These are phyloP conservation scores for Ogataea nonfermentans DNA, from an alignment of 805 yeast genomes.

Conservation along the genomic window DNA sequence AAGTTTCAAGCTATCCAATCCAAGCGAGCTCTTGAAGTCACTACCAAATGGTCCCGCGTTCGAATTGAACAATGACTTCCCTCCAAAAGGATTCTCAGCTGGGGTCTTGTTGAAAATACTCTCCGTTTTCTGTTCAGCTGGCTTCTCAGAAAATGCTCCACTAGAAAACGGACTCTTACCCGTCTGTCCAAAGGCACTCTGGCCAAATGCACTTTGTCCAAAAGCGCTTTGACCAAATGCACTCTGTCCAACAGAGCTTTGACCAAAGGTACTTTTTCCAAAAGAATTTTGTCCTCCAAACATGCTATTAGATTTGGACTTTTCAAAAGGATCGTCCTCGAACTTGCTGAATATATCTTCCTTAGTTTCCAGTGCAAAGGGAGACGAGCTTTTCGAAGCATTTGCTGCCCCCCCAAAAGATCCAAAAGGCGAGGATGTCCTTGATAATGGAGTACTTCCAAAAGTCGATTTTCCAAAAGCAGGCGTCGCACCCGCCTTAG, in stretches of 20 bases:
- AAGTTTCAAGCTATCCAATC: slow-evolving; percentile 2
- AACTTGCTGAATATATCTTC: background rate
- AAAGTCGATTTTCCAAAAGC: slow-evolving; percentile 19
- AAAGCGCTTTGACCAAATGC: slow-evolving; percentile 3
- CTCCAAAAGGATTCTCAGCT: background rate
- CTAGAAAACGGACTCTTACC: slow-evolving; percentile 1
- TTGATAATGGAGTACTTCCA: background rate
- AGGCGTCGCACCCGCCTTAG: slow-evolving; percentile 1
- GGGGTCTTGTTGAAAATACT: background rate
- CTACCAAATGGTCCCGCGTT: slow-evolving; percentile 5
- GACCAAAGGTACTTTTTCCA: slow-evolving; percentile 12
- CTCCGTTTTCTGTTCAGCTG: background rate
- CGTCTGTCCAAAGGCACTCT: background rate
- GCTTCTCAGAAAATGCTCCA: background rate
- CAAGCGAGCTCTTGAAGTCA: slow-evolving; percentile 7
- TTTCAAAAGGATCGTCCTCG: slow-evolving; percentile 14
- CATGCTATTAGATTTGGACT: slow-evolving; percentile 22
- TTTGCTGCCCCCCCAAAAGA: too few relatives aligned
- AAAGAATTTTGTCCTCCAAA: slow-evolving; percentile 9
- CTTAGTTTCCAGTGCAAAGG: too few relatives aligned
- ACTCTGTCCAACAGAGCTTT: background rate
- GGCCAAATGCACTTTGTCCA: slow-evolving; percentile 5
- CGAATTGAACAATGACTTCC: too few relatives aligned
- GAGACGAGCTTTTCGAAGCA: too few relatives aligned
- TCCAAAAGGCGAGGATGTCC: too few relatives aligned